These are phyloP conservation scores for Ustilago cynodontis DNA, from an alignment of 1,284 basidiomycete genomes.

Conservation along the genomic window DNA sequence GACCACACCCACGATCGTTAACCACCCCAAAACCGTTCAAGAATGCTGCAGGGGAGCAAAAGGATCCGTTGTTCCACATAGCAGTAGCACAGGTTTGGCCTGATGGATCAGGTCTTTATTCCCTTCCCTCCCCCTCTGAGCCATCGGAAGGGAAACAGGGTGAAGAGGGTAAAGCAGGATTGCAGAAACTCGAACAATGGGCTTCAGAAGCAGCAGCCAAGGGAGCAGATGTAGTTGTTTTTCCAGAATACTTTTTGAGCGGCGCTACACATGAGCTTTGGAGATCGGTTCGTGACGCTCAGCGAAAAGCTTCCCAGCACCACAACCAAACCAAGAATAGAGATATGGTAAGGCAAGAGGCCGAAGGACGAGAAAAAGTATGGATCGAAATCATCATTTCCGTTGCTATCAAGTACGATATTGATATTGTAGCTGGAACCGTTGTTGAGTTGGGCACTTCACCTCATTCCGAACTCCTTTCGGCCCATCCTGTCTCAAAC, in stretches of 20 bases:
- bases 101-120: slow-evolving; percentile 37
- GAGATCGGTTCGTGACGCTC: slow-evolving; percentile 27
- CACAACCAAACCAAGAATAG: not conserved
- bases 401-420: slow-evolving; percentile 49
- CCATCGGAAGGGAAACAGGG: no score
- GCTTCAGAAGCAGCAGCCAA: slow-evolving; percentile 27
- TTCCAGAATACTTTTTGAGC: slow-evolving; percentile 68
- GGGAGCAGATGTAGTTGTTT: slow-evolving; percentile 62
- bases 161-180: slow-evolving; percentile 24
- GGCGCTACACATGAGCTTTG: slow-evolving; percentile 62
- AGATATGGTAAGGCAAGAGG: slow-evolving; percentile 7
- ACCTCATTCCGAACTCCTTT: slow-evolving; percentile 24
- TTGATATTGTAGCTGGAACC: slow-evolving; percentile 67
- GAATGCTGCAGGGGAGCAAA: slow-evolving; percentile 6
- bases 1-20: slow-evolving; percentile 17
- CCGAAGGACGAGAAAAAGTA: slow-evolving; percentile 39
- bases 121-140: not conserved
- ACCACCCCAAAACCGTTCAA: slow-evolving; percentile 8
- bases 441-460: slow-evolving; percentile 60
- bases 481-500: slow-evolving; percentile 24
- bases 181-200: slow-evolving; percentile 48
- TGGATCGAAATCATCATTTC: slow-evolving; percentile 54
- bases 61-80: slow-evolving; percentile 39
- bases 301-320: slow-evolving; percentile 12
- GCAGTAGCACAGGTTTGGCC: slow-evolving; percentile 46